A percentile compares a stretch with the other conserved stretches of the same genome.
These are phyloP conservation scores for Amanita molliuscula DNA, from an alignment of 768 basidiomycete genomes.

Conservation along the genomic window DNA sequence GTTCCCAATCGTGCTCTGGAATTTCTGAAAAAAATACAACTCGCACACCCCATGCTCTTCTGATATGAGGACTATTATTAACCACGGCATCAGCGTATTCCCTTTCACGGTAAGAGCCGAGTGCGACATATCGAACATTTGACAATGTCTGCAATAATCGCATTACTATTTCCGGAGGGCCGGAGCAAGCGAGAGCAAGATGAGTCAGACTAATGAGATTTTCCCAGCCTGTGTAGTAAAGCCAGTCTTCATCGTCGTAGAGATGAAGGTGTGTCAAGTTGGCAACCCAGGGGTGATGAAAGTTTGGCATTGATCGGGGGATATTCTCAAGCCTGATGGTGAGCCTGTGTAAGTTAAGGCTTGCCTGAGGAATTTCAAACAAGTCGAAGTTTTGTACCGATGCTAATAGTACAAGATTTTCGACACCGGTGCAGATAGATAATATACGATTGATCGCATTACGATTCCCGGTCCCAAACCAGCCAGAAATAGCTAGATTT, in stretches of 20 bases:
- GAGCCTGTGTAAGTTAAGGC: constrained; percentile 7
- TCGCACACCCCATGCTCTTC: constrained; percentile 8
- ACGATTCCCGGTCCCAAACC: constrained; percentile 2
- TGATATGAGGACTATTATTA: constrained; percentile 4
- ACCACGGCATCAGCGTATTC: constrained; percentile 1
- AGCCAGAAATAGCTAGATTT: constrained; percentile 9
- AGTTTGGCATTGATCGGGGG: neutral
- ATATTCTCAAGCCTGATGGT: constrained; percentile 1
- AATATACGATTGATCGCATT: no score
- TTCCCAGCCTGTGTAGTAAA: constrained; percentile 8
- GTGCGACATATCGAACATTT: no score
- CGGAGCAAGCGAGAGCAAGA: constrained; percentile 8
- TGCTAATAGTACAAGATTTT: constrained; percentile 10
- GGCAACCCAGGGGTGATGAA: constrained; percentile 9
- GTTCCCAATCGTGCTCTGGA: constrained; percentile 4
- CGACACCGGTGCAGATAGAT: constrained; percentile 10
- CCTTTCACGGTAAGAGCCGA: constrained; percentile 4
- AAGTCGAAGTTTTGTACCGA: constrained; percentile 1
- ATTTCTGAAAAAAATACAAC: constrained; percentile 7
- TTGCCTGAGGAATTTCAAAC: constrained; percentile 6
- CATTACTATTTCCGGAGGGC: constrained; percentile 4
- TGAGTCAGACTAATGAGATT: constrained; percentile 10
- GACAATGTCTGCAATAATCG: constrained; percentile 8
- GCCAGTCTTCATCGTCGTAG: constrained; percentile 10
- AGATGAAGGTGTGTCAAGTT: constrained; percentile 12